phyloP scores from a whole-genome alignment of 192 early-diverging fungal species.

The Coemansia guatemalensis region DNA sequence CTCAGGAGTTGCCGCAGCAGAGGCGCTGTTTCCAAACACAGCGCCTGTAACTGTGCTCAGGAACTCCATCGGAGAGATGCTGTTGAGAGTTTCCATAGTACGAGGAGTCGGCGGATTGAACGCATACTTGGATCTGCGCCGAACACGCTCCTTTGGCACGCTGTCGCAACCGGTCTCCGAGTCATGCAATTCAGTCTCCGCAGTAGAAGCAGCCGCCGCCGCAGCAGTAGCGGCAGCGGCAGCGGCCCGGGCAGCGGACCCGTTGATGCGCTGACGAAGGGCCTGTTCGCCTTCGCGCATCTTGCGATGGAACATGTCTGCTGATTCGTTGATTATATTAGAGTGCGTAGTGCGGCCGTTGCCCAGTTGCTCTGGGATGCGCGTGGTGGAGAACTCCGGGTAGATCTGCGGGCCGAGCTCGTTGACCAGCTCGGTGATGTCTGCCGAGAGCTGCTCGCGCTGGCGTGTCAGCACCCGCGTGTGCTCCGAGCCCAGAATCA shows the following conservation, averaged over 20 bases:
- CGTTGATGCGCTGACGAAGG: slow-evolving; percentile 31
- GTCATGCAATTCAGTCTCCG: not conserved
- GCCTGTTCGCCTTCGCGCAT: slow-evolving; percentile 43
- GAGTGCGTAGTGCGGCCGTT: slow-evolving; percentile 19
- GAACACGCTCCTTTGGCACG: not conserved
- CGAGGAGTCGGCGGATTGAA: slow-evolving; percentile 54
- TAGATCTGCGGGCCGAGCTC: slow-evolving; percentile 82
- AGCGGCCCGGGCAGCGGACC: not conserved
- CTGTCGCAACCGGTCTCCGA: not conserved
- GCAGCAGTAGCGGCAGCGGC: not conserved
- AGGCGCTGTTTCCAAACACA: too few relatives aligned
- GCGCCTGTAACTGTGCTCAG: slow-evolving; percentile 13
- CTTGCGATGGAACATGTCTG: slow-evolving; percentile 31
- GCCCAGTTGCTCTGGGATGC: slow-evolving; percentile 25
- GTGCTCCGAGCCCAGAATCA: slow-evolving; percentile 55
- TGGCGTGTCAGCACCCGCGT: slow-evolving; percentile 64
- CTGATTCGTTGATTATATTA: slow-evolving; percentile 33
- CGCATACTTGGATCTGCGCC: slow-evolving; percentile 32
- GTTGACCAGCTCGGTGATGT: slow-evolving; percentile 79
- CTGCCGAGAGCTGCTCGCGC: slow-evolving; percentile 70
- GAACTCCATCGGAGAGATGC: slow-evolving; percentile 55
- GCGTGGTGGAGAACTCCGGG: slow-evolving; percentile 63
- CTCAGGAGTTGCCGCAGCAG: too few relatives aligned
- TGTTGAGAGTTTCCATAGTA: slow-evolving; percentile 51
- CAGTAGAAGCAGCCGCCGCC: too few relatives aligned